Conservation (phyloP, 176 grass and related monocot genomes). For the Aegilops longissima region DNA sequence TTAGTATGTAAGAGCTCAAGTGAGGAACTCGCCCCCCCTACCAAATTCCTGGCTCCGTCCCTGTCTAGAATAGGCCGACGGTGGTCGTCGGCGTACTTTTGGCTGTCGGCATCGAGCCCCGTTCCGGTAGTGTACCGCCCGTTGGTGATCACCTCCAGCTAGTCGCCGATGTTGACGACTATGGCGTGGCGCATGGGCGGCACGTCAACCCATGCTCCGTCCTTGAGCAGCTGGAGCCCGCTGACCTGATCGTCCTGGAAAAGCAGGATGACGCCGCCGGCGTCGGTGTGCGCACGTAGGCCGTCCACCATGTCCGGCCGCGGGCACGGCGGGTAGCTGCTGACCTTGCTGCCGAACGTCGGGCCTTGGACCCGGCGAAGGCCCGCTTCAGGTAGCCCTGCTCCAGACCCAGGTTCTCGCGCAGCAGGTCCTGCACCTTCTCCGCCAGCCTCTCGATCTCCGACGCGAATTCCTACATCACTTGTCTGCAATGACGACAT, state of each 20-base stretch:
- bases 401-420: constrained; percentile 82
- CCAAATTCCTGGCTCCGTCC: no score
- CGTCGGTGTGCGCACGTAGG: constrained; percentile 92
- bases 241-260: constrained; percentile 16
- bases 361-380: constrained; percentile 67
- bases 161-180: neutral
- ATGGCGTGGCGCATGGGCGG: neutral
- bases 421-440: constrained; percentile 66
- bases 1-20: no score
- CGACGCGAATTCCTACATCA: constrained; percentile 61
- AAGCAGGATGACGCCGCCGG: constrained; percentile 68
- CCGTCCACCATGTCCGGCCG: constrained; percentile 68
- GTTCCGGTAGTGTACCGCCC: neutral
- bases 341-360: constrained; percentile 83
- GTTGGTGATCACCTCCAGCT: constrained; percentile 19
- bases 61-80: no score
- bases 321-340: constrained; percentile 87
- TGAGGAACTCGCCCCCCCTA: no score
- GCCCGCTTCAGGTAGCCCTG: constrained; percentile 62
- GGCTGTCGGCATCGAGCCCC: no score
- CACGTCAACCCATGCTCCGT: neutral
- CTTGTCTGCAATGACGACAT: constrained; percentile 31
- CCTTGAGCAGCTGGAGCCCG: neutral
- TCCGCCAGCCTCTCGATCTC: constrained; percentile 73
- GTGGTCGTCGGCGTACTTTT: no score